Base-by-base conservation (phyloP, 1,139 yeast genomes). In the Chernovozyma sophiae-reginae region DNA sequence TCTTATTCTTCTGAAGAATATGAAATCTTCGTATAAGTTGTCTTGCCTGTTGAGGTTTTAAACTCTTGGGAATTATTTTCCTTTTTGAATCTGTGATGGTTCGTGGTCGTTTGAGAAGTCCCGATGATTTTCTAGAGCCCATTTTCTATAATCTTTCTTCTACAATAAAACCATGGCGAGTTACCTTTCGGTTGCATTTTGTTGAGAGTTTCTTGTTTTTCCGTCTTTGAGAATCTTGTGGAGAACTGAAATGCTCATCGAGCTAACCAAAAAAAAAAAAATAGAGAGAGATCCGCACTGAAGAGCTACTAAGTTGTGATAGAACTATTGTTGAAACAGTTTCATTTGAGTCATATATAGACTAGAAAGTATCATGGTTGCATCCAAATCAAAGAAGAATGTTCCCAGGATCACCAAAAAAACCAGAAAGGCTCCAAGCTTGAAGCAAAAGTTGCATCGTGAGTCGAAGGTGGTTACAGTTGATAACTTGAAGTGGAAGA, bases 1-100 rank as follows among this genome's bases (percentile, higher is more conserved):
- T 58, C 41, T 71, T 69, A 39, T 73, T 68, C 46, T 79, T 81
- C 38, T 77, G 68, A 26, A 84, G 58, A 3, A 77, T 70, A 56
- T 84, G 94, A 47, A 76, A 84, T 34, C 89, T 56, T 43, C 92
- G 68, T 26, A 84, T 84, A 14, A 84, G 64, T 46, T 73, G 77
- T 35, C 92, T 62, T 0, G 92, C 81, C 47, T 75, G 68, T 35
- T 74, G 72, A 0, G 94, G 92, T 48, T 84, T 84, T 35, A 84
- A 63, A 36, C 52, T 53, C 54, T 51, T 54, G 11, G 68, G 64
- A 1, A 37, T 14, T 36, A 30, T 19, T 44, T 45, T 4, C 14
- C 22, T 23, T 16, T 17, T 26, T 30, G 42, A 38, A 4, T 51
- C 53, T 4, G 74, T 69, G 22, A 72, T 72, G 1, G 67, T 48